Base-by-base conservation (phyloP, 805 yeast species). In the Wickerhamiella sergipiensis region DNA sequence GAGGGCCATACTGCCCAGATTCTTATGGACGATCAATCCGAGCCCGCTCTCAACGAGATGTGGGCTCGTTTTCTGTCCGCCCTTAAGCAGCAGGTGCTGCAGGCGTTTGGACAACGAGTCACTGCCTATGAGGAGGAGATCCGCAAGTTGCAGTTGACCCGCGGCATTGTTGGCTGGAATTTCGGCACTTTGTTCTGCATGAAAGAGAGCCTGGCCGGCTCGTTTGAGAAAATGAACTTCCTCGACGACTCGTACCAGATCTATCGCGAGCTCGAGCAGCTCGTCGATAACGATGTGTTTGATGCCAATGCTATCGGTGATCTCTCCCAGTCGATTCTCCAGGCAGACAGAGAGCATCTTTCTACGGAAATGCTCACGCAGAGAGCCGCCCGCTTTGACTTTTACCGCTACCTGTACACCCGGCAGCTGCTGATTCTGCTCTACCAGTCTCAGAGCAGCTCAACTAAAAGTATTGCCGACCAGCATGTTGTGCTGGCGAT, bases 201-300 rank as follows among this genome's bases (percentile, higher is more conserved):
- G 54, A 73, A 74, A 53, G 77, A 79, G 50, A 72, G 74, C 6
- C 62, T 80, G 43, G 82, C 81, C 0, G 64, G 72, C 31, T 68
- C 78, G 2, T 72, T 77, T 51, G 75, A 74, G 50, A 75, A 75
- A 45, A 70, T 85, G 67, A 72, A 74, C 23, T 71, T 83, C 22
- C 64, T 70, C 23, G 83, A 81, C 24, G 89, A 84, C 49, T 73
- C 90, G 0, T 61, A 81, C 36, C 65, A 62, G 3, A 71, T 75
- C 21, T 81, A 78, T 55, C 74, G 75, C 31, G 69, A 67, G 26
- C 57, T 84, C 6, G 69, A 71, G 17, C 52, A 57, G 1, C 55
- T 64, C 7, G 68, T 69, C 29, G 57, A 62, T 29, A 58, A 50
- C 2, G 47, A 48, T 9, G 56, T 60, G 49, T 51, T 55, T 39